Base-by-base conservation (phyloP, 176 grass and related monocot species). In the Carex scoparia region DNA sequence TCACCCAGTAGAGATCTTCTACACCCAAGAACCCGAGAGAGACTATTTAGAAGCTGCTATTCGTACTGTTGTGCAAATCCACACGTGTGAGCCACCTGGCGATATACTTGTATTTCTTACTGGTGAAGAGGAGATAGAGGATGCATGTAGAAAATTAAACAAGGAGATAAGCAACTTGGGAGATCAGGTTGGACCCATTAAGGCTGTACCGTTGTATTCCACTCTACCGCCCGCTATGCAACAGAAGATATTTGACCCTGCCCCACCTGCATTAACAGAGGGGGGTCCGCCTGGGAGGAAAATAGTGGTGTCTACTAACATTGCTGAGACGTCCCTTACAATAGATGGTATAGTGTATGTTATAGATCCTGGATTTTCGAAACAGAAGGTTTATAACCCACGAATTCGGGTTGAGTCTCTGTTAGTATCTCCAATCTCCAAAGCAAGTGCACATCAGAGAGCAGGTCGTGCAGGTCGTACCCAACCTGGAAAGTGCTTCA, bases 91-190 rank as follows among this genome's bases (percentile, higher is more conserved):
- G 82, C 84, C 91, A 30, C 55, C 78, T 58, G 97, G 93, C 64
- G 97, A 99, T 88, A 99, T 99, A 65, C 93, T 99, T 56, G 97
- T 99, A 48, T 99, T 99, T 77, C 93, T 99, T 57, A 99, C 93
- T 1, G 93, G 97, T n/a, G 97, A 99, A 84, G 97, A 99, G 79
- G 97, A 99, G 89, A 99, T 99, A 79, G 97, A 99, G 86, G 97
- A 99, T 82, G 97, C 97, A n/a, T 96, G 93, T 66, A 88, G 86
- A 75, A 99, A 99, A 91, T 90, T 99, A 54, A 94, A 89, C 9
- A 99, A 99, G 86, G 97, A 99, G 84, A 28, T 92, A 19, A 94
- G 92, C 88, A 99, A 94, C 78, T 85, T 94, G 90, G 97, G 97
- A 61, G 97, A 95, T 79, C 97, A 96, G 65, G 97, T 96, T 88